Conservation (phyloP, 768 basidiomycete species). For the Paxillus ammoniavirescens region DNA sequence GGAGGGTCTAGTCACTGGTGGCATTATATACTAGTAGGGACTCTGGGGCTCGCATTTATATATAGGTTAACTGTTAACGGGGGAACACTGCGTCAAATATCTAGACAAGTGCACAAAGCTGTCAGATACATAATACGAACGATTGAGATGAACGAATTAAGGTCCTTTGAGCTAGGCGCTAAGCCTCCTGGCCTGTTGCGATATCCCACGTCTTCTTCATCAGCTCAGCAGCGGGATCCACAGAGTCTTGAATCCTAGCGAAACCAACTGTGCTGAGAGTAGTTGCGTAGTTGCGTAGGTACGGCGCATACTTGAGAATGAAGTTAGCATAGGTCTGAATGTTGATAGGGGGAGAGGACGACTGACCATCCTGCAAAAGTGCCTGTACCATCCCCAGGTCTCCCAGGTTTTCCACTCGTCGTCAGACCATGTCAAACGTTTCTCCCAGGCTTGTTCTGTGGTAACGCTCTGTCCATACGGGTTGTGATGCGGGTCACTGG, state of each 20-base stretch:
- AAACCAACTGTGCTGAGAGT: conserved; percentile 73
- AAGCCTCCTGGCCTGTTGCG: conserved; percentile 58
- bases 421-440: conserved; percentile 64
- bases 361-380: conserved; percentile 80
- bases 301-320: conserved; percentile 65
- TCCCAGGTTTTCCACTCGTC: conserved; percentile 85
- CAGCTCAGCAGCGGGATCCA: conserved; percentile 54
- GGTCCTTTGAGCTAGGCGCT: not conserved
- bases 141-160: not conserved
- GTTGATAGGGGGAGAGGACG: conserved; percentile 5
- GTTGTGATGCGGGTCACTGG: conserved; percentile 45
- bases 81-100: no score
- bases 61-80: no score
- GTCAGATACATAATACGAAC: not conserved
- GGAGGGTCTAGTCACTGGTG: no score
- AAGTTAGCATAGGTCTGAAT: not conserved
- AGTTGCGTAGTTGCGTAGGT: conserved; percentile 69
- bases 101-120: not conserved
- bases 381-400: conserved; percentile 89
- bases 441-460: conserved; percentile 66
- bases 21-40: no score
- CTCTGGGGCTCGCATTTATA: no score
- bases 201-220: conserved; percentile 71
- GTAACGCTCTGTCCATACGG: conserved; percentile 56
- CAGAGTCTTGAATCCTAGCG: conserved; percentile 54